phyloP scores from a whole-genome alignment of 2,329 filamentous ascomycete species.

The Aspergillus novofumigatus region DNA sequence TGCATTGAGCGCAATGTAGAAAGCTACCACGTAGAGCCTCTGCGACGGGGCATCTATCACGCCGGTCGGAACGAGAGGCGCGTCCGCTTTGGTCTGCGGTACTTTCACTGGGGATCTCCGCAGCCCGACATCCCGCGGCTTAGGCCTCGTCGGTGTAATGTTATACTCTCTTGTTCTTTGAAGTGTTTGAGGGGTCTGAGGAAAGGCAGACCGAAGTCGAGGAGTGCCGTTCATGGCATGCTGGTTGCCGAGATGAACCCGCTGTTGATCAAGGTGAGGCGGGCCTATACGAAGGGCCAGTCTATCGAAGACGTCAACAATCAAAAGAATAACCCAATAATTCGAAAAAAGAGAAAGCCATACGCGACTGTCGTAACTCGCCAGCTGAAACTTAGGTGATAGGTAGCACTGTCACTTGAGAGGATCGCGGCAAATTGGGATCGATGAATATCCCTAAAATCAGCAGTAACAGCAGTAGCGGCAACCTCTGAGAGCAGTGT shows the following conservation, averaged over 20 bases:
- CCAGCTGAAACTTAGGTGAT: not conserved
- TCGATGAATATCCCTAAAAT: not conserved
- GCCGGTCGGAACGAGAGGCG: slow-evolving; percentile 66
- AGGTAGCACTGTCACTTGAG: not conserved
- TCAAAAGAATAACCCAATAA: not conserved
- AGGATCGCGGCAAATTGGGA: not conserved
- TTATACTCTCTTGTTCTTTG: slow-evolving; percentile 33
- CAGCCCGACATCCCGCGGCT: slow-evolving; percentile 19
- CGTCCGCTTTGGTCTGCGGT: slow-evolving; percentile 17
- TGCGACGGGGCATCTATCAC: slow-evolving; percentile 88
- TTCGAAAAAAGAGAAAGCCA: not conserved
- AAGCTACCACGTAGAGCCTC: slow-evolving; percentile 76
- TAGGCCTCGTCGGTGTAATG: slow-evolving; percentile 22
- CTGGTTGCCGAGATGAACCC: slow-evolving; percentile 27
- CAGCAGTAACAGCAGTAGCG: not conserved
- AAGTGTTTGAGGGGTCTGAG: slow-evolving; percentile 62
- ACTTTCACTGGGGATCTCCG: slow-evolving; percentile 22
- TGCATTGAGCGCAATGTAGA: slow-evolving; percentile 71
- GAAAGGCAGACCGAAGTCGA: slow-evolving; percentile 76
- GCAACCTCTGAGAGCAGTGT: not conserved
- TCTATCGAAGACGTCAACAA: not conserved
- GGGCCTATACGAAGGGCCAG: slow-evolving; percentile 1
- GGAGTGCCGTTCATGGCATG: slow-evolving; percentile 81
- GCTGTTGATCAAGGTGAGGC: not conserved
- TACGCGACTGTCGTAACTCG: not conserved